Base-by-base conservation (phyloP, 176 grass and related monocot species). In the Oryza punctata region DNA sequence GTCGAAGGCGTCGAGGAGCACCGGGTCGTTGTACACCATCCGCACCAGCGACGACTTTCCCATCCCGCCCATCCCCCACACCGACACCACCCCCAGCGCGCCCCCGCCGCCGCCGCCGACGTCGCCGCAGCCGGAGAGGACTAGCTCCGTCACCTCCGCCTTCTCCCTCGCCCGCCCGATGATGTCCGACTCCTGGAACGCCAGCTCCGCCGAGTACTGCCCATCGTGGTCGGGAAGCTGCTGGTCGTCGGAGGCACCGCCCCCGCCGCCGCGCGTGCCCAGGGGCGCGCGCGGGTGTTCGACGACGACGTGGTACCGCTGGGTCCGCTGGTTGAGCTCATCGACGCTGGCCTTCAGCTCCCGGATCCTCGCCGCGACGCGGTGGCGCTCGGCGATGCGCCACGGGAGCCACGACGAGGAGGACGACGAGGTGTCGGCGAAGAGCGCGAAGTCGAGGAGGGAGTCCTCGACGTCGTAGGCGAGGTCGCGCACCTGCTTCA, bases 391-490 rank as follows among this genome's bases (percentile, higher is more conserved):
- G 54, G 59, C 68, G 29, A 78, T 2, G 40, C 47, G 35, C 2
- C n/a, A 0, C n/a, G 40, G 74, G 26, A 25, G 65, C 65, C 25
- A 38, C 12, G 47, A 3, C 37, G 4, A 45, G 6, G 57, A 65
- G 16, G 69, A 73, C 15, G 69, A 59, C 6, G 63, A 13, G 18
- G 27, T 29, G 63, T 15, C 45, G 7, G 52, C 33, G 63, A 75
- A 84, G 37, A 79, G 67, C 3, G 45, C 77, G 77, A 85, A 70
- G 63, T 85, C 54, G 54, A 59, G 54, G 54, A 59, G 54, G 61
- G 66, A 78, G 44, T 86, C 88, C 83, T 90, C 88, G 74, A 82
- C 59, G 72, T 86, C 88, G 74, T 73, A 79, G 4, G 74, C 73
- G 21, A 82, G 61, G 11, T 90, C 84, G 23, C 78, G 78, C 26